Conservation (phyloP, 352 stramenopile genomes). For the Pythium rhizo-oryzae region DNA sequence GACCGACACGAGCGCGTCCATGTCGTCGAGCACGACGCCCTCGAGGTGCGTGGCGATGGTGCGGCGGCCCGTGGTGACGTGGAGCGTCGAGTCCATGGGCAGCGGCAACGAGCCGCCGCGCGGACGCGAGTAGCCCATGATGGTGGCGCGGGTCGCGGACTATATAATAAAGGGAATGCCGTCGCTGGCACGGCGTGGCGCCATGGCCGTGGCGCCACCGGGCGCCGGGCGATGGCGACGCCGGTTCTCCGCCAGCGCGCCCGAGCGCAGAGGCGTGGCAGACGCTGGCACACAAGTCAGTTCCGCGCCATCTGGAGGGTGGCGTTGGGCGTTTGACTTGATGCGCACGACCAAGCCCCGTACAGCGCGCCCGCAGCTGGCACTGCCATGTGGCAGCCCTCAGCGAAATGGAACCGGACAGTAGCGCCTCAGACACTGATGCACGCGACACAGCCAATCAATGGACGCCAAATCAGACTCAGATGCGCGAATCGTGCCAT, state of each 20-base stretch:
- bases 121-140: constrained; percentile 13
- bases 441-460: neutral
- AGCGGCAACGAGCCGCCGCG: constrained; percentile 12
- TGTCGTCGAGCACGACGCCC: constrained; percentile 12
- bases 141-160: too few species aligned
- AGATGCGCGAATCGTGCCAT: neutral
- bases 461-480: neutral
- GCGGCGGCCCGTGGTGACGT: constrained; percentile 1
- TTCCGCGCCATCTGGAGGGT: neutral
- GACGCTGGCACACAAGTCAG: neutral
- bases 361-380: constrained; percentile 1
- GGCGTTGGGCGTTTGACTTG: neutral
- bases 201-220: neutral
- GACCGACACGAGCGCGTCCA: constrained; percentile 17
- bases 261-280: neutral
- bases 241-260: neutral
- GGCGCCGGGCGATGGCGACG: too few species aligned
- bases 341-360: neutral
- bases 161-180: neutral
- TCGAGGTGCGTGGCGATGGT: constrained; percentile 8
- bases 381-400: neutral
- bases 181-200: neutral
- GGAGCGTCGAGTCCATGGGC: neutral
- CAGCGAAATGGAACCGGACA: constrained; percentile 5
- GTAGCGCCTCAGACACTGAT: constrained; percentile 2